Evolutionary conservation across 176 grass and related monocot species (phyloP).

Genomic region (Carex littledalei): DNA sequence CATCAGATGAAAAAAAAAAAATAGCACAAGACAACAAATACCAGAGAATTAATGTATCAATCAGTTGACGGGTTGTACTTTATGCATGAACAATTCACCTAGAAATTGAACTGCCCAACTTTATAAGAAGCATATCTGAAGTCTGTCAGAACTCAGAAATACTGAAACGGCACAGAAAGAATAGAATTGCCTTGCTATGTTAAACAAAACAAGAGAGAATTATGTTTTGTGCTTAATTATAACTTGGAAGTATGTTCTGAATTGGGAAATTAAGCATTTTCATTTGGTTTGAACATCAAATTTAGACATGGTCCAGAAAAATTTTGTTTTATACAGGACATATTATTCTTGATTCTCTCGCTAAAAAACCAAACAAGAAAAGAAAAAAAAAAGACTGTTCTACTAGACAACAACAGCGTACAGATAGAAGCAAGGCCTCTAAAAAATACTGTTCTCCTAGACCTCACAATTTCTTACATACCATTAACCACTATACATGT

Average conservation of each 20-base stretch:
- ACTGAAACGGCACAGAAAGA: background rate
- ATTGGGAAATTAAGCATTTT: background rate
- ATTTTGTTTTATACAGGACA: background rate
- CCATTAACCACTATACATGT: background rate
- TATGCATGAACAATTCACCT: no score
- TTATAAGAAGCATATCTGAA: background rate
- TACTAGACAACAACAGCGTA: no score
- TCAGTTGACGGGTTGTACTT: no score
- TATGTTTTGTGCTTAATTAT: background rate
- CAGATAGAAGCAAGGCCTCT: no score
- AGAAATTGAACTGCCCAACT: background rate
- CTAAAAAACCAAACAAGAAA: no score
- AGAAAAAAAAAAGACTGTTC: no score
- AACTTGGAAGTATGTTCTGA: background rate
- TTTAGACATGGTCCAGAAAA: background rate
- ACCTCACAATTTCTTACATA: no score
- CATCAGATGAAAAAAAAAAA: no score
- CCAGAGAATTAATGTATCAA: no score
- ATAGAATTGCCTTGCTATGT: background rate
- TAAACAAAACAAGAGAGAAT: background rate
- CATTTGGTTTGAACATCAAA: background rate
- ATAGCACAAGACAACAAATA: no score
- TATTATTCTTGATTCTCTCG: no score
- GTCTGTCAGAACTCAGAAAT: background rate
- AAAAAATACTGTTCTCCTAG: no score